A percentile compares a stretch with the other conserved stretches of the same genome.
Evolutionary conservation across 176 grass and related monocot species (phyloP).

Genomic region (Tuctoria greenei): DNA sequence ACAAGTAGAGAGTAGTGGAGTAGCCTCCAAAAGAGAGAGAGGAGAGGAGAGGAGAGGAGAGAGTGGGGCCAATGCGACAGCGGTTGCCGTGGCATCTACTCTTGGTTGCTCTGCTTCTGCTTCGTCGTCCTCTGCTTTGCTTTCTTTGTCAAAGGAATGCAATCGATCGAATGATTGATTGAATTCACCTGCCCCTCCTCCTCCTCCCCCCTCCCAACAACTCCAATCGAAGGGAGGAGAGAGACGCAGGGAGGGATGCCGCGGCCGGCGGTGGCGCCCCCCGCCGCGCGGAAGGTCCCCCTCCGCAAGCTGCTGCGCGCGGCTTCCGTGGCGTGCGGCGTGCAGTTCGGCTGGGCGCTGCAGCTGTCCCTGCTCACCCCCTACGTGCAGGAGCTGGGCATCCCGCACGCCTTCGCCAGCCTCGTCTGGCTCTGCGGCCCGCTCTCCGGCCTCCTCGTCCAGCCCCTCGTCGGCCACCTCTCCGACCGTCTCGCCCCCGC

Average conservation of each 20-base stretch:
- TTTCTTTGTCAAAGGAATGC: neutral
- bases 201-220: neutral
- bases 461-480: constrained; percentile 74
- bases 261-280: neutral
- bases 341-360: constrained; percentile 81
- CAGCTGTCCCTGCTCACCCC: constrained; percentile 72
- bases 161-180: neutral
- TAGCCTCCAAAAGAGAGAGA: no score
- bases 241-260: neutral
- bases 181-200: neutral
- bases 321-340: constrained; percentile 69
- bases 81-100: neutral
- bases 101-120: neutral
- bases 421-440: constrained; percentile 89
- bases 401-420: constrained; percentile 75
- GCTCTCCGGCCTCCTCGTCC: constrained; percentile 73
- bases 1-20: no score
- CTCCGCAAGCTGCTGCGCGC: constrained; percentile 51
- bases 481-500: constrained; percentile 54
- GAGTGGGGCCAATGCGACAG: neutral
- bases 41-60: no score
- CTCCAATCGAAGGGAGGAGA: neutral
- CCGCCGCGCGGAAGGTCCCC: constrained; percentile 46
- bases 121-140: neutral
- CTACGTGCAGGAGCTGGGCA: constrained; percentile 81